phyloP scores from a whole-genome alignment of 495 filamentous ascomycete species.

The Aspergillus baeticus region DNA sequence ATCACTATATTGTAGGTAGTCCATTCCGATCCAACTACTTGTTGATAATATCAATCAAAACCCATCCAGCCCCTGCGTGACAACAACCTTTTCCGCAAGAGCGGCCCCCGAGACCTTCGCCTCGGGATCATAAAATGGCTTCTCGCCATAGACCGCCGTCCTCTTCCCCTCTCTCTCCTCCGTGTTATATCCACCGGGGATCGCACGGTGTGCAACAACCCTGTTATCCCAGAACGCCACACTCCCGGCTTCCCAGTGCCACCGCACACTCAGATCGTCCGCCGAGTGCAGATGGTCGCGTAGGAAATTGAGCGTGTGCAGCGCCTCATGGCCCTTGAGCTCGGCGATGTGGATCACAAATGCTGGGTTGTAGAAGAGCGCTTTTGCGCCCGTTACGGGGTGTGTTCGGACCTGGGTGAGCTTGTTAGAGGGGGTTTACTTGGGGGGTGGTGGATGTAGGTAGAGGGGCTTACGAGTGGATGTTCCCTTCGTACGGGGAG shows the following conservation, averaged over 20 bases:
- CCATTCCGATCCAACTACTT: neutral
- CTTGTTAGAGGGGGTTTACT: neutral
- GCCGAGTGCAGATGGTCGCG: slow-evolving; percentile 5
- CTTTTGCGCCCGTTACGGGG: neutral
- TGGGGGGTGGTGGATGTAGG: neutral
- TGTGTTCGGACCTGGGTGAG: neutral
- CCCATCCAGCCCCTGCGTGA: neutral
- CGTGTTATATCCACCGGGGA: slow-evolving; percentile 1
- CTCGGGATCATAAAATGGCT: neutral
- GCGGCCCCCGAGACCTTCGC: neutral
- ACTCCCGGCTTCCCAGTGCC: slow-evolving; percentile 9
- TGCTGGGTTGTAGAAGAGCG: slow-evolving; percentile 7
- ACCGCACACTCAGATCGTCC: slow-evolving; percentile 1
- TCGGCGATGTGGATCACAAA: slow-evolving; percentile 6
- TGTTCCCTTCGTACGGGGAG: slow-evolving; percentile 3
- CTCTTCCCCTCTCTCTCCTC: slow-evolving; percentile 8
- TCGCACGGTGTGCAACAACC: neutral
- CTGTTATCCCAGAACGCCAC: slow-evolving; percentile 9
- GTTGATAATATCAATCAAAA: neutral
- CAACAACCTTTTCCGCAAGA: neutral
- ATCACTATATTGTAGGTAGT: too few relatives aligned
- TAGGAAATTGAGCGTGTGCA: slow-evolving; percentile 1
- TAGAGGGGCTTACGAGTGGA: neutral
- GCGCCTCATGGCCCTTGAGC: neutral
- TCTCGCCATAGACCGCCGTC: slow-evolving; percentile 4